These are phyloP conservation scores for Lecanicillium sp. DNA, from an alignment of 2,329 filamentous ascomycete species.

Conservation along the genomic window DNA sequence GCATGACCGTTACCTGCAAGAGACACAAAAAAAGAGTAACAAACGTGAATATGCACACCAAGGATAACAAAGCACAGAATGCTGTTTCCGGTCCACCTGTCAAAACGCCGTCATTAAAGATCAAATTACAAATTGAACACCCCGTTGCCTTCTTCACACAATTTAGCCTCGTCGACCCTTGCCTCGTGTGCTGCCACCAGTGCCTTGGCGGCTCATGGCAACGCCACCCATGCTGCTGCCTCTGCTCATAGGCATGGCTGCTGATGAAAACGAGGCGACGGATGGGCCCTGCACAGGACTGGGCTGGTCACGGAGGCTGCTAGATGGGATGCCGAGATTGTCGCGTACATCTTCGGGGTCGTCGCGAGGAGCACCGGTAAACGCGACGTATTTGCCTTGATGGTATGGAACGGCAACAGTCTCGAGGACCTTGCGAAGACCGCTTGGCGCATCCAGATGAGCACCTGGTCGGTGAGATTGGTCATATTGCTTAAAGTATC, in stretches of 20 bases:
- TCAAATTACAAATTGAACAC: not conserved
- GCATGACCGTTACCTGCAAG: not conserved
- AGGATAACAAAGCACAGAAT: not conserved
- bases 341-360: constrained; percentile 42
- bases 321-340: constrained; percentile 37
- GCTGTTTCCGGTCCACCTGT: not conserved
- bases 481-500: constrained; percentile 48
- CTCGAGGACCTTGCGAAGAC: constrained; percentile 47
- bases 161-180: constrained; percentile 25
- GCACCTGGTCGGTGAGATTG: constrained; percentile 43
- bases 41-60: not conserved
- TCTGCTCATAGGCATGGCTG: constrained; percentile 43
- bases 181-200: constrained; percentile 40
- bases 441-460: constrained; percentile 45
- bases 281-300: constrained; percentile 19
- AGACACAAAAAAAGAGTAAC: constrained; percentile 4
- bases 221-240: constrained; percentile 47
- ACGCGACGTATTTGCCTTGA: constrained; percentile 39
- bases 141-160: not conserved
- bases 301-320: constrained; percentile 34
- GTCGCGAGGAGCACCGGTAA: constrained; percentile 34
- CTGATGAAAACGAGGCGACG: constrained; percentile 20
- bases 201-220: constrained; percentile 48
- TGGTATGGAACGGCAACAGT: constrained; percentile 40
- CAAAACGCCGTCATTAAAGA: not conserved